Conservation (phyloP, 192 early-diverging fungal genomes). For the Oehlia diaphana region DNA sequence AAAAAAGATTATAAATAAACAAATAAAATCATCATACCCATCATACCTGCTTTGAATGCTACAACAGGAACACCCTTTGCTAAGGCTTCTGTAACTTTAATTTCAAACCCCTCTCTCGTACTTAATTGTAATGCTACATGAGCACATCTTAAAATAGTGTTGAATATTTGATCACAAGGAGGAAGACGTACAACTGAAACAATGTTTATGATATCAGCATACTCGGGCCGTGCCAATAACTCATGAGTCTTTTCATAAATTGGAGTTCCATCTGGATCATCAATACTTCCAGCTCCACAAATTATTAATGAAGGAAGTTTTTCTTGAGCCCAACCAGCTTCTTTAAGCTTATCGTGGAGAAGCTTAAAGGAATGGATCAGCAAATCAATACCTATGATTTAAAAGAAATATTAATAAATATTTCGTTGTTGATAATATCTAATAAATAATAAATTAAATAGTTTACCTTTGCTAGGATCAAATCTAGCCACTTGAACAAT, state of each 20-base stretch:
- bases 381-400: constrained; percentile 57
- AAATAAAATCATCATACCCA: constrained; percentile 41
- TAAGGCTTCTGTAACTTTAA: constrained; percentile 86
- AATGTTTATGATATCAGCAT: constrained; percentile 51
- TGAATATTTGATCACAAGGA: constrained; percentile 78
- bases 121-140: constrained; percentile 84
- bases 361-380: constrained; percentile 67
- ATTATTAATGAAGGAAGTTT: constrained; percentile 6
- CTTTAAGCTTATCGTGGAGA: constrained; percentile 58
- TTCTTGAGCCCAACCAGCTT: constrained; percentile 3
- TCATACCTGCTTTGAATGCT: constrained; percentile 59
- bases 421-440: background rate
- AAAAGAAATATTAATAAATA: background rate
- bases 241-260: constrained; percentile 61
- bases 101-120: constrained; percentile 90
- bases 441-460: background rate
- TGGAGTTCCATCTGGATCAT: constrained; percentile 79
- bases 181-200: constrained; percentile 67
- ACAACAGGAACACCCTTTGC: constrained; percentile 69
- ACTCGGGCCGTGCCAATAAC: constrained; percentile 50
- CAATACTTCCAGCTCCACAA: constrained; percentile 75
- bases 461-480: constrained; percentile 77
- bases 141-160: constrained; percentile 69
- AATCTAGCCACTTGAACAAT: constrained; percentile 82
- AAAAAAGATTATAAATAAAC: background rate